Evolutionary conservation across 495 filamentous ascomycete species (phyloP), one percentile per base, ranked within the genome.

Genomic region (Durotheca rogersii): DNA sequence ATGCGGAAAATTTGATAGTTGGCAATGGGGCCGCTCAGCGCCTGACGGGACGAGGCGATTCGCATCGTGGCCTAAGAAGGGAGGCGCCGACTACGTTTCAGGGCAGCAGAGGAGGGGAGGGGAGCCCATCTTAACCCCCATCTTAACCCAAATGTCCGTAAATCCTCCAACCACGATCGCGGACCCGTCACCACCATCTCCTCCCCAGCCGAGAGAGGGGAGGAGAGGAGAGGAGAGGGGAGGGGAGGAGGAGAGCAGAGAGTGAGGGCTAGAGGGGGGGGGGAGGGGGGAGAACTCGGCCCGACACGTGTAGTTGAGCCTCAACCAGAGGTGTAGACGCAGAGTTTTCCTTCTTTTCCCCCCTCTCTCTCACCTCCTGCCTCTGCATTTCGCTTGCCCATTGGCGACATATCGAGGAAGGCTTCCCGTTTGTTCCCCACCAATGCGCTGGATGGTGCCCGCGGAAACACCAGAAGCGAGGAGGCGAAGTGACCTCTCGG

Each of bases 381-480:
- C n/a, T n/a, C n/a, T n/a, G n/a, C n/a, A n/a, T n/a, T n/a, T n/a
- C n/a, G n/a, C n/a, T n/a, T n/a, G n/a, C n/a, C n/a, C n/a, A n/a
- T n/a, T n/a, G n/a, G n/a, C n/a, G n/a, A n/a, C n/a, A n/a, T n/a
- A n/a, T n/a, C n/a, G n/a, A n/a, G n/a, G n/a, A n/a, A n/a, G n/a
- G n/a, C n/a, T n/a, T n/a, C n/a, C n/a, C n/a, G n/a, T n/a, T n/a
- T n/a, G n/a, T 30, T 25, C 47, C 54, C 54, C 25, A 33, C 34
- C 42, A 18, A 40, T 51, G 56, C 42, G 33, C 47, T 53, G 41
- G 43, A 23, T 52, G 23, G 42, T 45, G 47, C 56, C 7, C 47
- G 55, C 56, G 53, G 56, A 54, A 59, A 50, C 56, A 50, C 49
- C 56, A 54, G 56, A 54, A 59, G 56, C 56, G 50, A 59, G 56